Base-by-base conservation (phyloP, 2,329 filamentous ascomycete species). In the Scedosporium minutisporum region DNA sequence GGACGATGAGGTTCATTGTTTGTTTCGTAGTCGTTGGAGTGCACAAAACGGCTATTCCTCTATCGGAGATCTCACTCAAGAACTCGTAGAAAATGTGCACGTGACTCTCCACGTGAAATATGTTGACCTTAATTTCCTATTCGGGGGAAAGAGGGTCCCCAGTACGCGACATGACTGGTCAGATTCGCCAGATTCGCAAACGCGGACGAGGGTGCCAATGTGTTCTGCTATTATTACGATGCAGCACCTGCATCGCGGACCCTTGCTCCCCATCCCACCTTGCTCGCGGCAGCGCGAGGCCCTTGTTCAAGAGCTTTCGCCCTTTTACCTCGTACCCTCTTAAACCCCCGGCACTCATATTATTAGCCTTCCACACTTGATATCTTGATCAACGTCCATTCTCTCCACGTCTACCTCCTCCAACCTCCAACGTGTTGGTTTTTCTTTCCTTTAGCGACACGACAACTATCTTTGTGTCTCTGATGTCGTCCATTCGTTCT, bases 401-500 rank as follows among this genome's bases (percentile, higher is more conserved):
- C 10, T 14, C 21, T 55, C 51, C 12, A 55, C 21, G 18, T 55
- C 23, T 6, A 55, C 18, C 21, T 27, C n/a, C 23, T 55, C 48
- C 48, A 21, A 21, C 44, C 18, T 46, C 44, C 21, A 55, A 12
- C 51, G 51, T 55, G 51, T 55, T 55, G 51, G 21, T 27, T 23
- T 27, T 55, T 55, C 23, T 55, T 27, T 55, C 51, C 18, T 23
- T 55, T 2, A n/a, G 16, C 12, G 21, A 25, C 51, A 55, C 51
- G 21, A 55, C 51, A 25, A 23, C 51, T 55, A 27, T 38, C 25
- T 16, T 61, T 23, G 18, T 23, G 18, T 38, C 55, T 42, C 48
- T 57, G 48, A 61, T 61, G 60, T 48, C 25, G 60, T 61, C 60
- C 60, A 55, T n/a, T 61, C 60, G 60, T 55, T 61, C 33, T 23